Conservation (phyloP, 2,329 filamentous ascomycete species). For the Hypoxylon sp. region DNA sequence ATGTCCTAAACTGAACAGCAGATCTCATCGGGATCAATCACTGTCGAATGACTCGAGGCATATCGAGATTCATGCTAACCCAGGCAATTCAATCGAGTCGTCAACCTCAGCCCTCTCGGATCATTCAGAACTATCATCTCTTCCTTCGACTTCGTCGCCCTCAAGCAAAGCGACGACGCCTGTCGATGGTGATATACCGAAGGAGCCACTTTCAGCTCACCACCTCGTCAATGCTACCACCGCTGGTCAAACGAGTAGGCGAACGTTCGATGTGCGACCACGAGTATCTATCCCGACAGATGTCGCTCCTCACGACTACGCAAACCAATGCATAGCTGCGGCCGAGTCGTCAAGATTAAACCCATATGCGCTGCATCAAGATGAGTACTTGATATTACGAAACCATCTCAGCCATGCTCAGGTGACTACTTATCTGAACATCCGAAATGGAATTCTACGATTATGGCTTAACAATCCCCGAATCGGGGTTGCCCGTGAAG, state of each 20-base stretch:
- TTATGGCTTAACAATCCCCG: slow-evolving; percentile 90
- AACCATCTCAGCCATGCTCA: slow-evolving; percentile 86
- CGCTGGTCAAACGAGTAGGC: slow-evolving; percentile 40
- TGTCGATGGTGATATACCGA: slow-evolving; percentile 55
- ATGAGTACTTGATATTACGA: slow-evolving; percentile 83
- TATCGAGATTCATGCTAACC: slow-evolving; percentile 31
- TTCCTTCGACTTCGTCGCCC: slow-evolving; percentile 54
- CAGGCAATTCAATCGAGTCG: slow-evolving; percentile 57
- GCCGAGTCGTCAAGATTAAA: slow-evolving; percentile 90
- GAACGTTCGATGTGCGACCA: slow-evolving; percentile 69
- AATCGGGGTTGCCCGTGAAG: slow-evolving; percentile 79
- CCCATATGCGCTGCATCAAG: slow-evolving; percentile 84
- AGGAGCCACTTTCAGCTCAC: slow-evolving; percentile 38
- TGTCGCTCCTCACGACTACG: slow-evolving; percentile 78
- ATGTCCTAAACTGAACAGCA: slow-evolving; percentile 38
- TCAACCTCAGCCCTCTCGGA: slow-evolving; percentile 64
- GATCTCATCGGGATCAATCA: slow-evolving; percentile 38
- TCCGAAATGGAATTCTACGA: slow-evolving; percentile 91
- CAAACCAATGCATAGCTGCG: slow-evolving; percentile 88
- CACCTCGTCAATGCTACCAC: slow-evolving; percentile 25
- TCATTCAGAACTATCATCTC: slow-evolving; percentile 63
- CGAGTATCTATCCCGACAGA: slow-evolving; percentile 85
- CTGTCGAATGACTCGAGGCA: slow-evolving; percentile 47
- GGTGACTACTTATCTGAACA: slow-evolving; percentile 94
- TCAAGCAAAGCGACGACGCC: slow-evolving; percentile 73